A percentile compares a stretch with the other conserved stretches of the same genome.
Evolutionary conservation across 2,329 filamentous ascomycete genomes (phyloP).

Genomic region (Colletotrichum lini): DNA sequence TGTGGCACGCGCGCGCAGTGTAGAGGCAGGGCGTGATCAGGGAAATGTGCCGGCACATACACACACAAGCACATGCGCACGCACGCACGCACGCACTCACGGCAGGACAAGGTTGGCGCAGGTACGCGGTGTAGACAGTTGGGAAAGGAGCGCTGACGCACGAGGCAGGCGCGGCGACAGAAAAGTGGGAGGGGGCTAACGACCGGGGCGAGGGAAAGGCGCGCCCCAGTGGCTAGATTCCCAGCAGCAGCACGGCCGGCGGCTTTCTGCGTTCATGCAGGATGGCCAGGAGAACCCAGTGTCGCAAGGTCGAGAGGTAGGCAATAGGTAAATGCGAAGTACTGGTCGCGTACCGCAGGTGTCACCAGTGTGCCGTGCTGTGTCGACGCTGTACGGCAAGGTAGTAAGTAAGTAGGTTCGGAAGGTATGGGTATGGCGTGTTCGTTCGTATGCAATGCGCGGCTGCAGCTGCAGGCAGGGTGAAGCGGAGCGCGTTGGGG

Average conservation of each 20-base stretch:
- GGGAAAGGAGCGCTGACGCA: neutral
- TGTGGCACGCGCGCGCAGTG: neutral
- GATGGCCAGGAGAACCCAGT: neutral
- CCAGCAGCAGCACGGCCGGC: constrained; percentile 4
- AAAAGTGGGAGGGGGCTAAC: constrained; percentile 55
- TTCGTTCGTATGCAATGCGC: constrained; percentile 12
- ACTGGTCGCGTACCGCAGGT: constrained; percentile 3
- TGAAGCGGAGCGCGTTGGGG: constrained; percentile 30
- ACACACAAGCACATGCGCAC: neutral
- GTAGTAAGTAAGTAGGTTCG: too few species aligned
- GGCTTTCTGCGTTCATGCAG: neutral
- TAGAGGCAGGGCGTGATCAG: neutral
- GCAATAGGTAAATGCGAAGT: constrained; percentile 7
- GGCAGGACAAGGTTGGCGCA: constrained; percentile 11
- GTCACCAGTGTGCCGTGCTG: neutral
- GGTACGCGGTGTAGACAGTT: constrained; percentile 12
- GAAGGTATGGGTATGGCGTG: constrained; percentile 15
- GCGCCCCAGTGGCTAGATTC: constrained; percentile 57
- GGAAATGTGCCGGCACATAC: neutral
- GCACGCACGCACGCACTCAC: neutral
- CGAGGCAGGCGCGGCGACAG: constrained; percentile 50
- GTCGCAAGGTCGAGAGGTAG: neutral
- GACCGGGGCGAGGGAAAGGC: constrained; percentile 44
- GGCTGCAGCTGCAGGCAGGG: constrained; percentile 11
- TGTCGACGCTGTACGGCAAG: neutral